These are phyloP conservation scores for Solanum pimpinellifolium DNA, from an alignment of 257 asterid species.

Conservation along the genomic window DNA sequence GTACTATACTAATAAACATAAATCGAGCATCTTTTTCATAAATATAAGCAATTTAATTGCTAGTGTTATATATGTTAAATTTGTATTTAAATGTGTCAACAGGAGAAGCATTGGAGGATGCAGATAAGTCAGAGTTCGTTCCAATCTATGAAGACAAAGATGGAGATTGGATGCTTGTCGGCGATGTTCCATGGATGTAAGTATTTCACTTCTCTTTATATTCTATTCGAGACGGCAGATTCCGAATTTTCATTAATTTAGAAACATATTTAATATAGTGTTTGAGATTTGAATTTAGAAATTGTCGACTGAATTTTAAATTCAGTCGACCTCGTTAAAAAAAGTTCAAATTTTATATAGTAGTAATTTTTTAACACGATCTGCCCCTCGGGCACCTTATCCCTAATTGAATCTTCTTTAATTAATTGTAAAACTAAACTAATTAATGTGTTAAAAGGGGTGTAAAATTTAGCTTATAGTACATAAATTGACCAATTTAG, in stretches of 20 bases:
- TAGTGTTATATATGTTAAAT: background rate
- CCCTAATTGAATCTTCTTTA: background rate
- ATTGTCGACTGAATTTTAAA: no score
- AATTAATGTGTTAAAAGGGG: background rate
- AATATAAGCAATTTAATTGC: background rate
- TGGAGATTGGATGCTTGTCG: slow-evolving; percentile 90
- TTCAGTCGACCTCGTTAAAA: no score
- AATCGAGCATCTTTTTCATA: background rate
- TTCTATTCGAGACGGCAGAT: no score
- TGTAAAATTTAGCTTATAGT: background rate
- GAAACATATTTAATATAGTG: no score
- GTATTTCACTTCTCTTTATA: background rate
- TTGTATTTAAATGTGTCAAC: background rate
- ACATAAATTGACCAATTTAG: background rate
- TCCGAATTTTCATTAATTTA: no score
- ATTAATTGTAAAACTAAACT: no score
- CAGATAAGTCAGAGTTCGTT: slow-evolving; percentile 46
- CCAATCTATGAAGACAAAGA: slow-evolving; percentile 86
- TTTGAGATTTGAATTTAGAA: no score
- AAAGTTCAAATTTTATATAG: no score
- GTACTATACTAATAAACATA: background rate
- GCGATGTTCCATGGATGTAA: slow-evolving; percentile 87
- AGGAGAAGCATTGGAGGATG: slow-evolving; percentile 49
- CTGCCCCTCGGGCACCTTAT: background rate
- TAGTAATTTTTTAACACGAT: no score